Conservation (phyloP, 1,139 yeast species). For the Sugiyamaella castrensis region DNA sequence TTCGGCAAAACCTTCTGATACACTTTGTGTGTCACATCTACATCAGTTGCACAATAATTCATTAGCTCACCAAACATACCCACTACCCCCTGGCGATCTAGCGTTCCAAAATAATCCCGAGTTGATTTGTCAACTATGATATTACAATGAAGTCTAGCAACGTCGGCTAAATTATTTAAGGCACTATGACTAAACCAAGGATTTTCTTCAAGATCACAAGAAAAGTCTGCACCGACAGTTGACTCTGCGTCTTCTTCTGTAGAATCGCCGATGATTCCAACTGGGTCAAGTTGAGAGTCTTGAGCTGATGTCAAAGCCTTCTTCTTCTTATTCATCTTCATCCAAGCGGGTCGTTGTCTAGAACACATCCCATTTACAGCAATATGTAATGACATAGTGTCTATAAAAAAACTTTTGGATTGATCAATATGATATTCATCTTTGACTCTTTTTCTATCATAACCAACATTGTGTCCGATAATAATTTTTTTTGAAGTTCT, state of each 20-base stretch:
- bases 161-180: slow-evolving; percentile 77
- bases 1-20: slow-evolving; percentile 66
- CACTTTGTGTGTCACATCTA: slow-evolving; percentile 67
- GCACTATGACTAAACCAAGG: slow-evolving; percentile 51
- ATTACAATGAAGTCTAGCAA: slow-evolving; percentile 76
- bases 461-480: slow-evolving; percentile 88
- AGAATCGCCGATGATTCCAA: too few species aligned
- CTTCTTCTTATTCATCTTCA: slow-evolving; percentile 42
- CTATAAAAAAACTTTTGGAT: slow-evolving; percentile 75
- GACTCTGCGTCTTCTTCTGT: too few species aligned
- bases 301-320: slow-evolving; percentile 20
- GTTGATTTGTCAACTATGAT: slow-evolving; percentile 61
- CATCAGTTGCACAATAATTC: slow-evolving; percentile 85
- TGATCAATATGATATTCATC: slow-evolving; percentile 76
- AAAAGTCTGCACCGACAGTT: neutral
- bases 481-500: slow-evolving; percentile 42
- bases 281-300: too few species aligned
- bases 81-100: slow-evolving; percentile 53
- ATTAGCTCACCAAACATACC: slow-evolving; percentile 59
- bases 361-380: slow-evolving; percentile 93
- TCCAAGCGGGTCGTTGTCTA: slow-evolving; percentile 80
- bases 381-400: slow-evolving; percentile 90
- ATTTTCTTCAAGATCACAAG: slow-evolving; percentile 26
- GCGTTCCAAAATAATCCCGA: slow-evolving; percentile 61
- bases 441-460: slow-evolving; percentile 78